Conservation (phyloP, 176 grass and related monocot species). For the barley (Hordeum vulgare) region DNA sequence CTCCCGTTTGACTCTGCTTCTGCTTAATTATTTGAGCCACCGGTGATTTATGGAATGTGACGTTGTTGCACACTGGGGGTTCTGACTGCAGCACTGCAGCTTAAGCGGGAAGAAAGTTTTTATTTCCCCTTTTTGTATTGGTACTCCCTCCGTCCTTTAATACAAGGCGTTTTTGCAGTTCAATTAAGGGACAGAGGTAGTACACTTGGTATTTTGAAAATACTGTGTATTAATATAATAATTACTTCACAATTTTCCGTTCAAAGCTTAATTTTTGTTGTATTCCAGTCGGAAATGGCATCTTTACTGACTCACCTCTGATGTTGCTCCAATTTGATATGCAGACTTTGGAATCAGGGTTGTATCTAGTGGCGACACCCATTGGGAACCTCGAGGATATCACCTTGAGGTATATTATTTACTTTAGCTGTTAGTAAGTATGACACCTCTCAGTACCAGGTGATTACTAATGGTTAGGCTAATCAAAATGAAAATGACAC, state of each 20-base stretch:
- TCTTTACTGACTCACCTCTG: background rate
- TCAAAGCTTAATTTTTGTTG: background rate
- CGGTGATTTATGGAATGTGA: background rate
- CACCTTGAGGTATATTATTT: constrained; percentile 64
- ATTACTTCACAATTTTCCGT: background rate
- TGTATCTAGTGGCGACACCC: constrained; percentile 95
- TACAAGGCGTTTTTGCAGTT: too few species aligned
- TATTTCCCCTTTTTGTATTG: background rate
- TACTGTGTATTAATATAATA: background rate
- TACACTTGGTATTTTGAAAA: background rate
- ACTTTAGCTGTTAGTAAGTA: background rate
- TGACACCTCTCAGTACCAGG: background rate
- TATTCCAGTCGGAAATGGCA: background rate
- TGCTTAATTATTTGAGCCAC: background rate
- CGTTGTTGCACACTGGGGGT: background rate
- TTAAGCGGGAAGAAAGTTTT: background rate
- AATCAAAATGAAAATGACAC: background rate
- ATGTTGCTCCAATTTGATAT: constrained; percentile 5
- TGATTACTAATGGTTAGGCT: background rate
- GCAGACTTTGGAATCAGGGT: constrained; percentile 67
- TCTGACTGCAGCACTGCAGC: background rate
- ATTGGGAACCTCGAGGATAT: constrained; percentile 99
- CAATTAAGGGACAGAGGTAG: too few species aligned
- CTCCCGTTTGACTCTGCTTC: background rate
- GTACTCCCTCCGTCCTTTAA: background rate